Evolutionary conservation across 2,329 filamentous ascomycete species (phyloP), one percentile per base, ranked within the genome.

Genomic region (Coleophoma cylindrospora): DNA sequence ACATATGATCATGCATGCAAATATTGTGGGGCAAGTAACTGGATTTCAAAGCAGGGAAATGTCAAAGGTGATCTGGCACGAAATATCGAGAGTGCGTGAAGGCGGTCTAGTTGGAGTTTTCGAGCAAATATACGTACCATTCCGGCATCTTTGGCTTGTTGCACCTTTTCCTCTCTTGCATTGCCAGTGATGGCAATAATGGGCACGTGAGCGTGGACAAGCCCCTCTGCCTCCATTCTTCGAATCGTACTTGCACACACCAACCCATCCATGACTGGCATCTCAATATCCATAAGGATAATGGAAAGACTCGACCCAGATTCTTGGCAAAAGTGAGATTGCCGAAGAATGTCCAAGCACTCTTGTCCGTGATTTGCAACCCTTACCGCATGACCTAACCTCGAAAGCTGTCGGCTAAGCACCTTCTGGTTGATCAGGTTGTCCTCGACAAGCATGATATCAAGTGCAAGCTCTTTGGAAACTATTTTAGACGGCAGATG

Each of bases 231-330:
- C 64, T 91, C 84, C 21, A 88, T 69, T 53, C 83, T 75, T 11
- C 87, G 77, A 46, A 91, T 89, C 54, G 74, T 77, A 44, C 75
- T 75, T 11, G 86, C 83, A 56, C 86, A 89, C 2, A 84, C 84
- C 68, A 87, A 79, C 34, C 87, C 87, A 59, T 91, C 85, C 86
- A 90, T 90, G 41, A 90, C 77, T 1, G 87, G 87, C 87, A 91
- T 91, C 61, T 90, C 86, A 43, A 89, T 10, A 32, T 15, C 87
- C 86, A 91, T 90, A 4, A 91, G 67, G 9, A 91, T 82, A 43
- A 89, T 75, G 12, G 80, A 80, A 19, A 87, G 75, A 43, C 80
- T 73, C 12, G 74, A 66, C 1, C 17, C 32, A 27, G 34, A 38
- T n/a, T 71, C 71, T 33, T 64, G 61, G 80, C 80, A 83, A 60